Base-by-base conservation (phyloP, 2,329 filamentous ascomycete genomes). In the Phialophora tarda region DNA sequence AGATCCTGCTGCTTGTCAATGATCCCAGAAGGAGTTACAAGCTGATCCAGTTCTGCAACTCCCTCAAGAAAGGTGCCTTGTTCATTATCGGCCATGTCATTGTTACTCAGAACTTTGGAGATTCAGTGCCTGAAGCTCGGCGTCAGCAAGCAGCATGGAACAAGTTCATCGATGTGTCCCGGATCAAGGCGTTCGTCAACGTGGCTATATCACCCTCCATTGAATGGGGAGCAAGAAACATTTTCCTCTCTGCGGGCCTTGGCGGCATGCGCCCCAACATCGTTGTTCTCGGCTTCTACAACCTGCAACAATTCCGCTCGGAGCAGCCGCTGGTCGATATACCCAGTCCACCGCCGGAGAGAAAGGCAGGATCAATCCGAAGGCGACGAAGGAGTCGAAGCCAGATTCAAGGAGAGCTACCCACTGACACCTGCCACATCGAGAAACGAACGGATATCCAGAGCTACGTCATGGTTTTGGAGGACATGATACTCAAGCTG, bases 181-280 rank as follows among this genome's bases (percentile, higher is more conserved):
- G 87, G 72, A 92, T 96, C 75, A 96, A 96, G 77, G 92, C 92
- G 0, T 96, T 96, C 75, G 89, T 96, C 12, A 93, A 96, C 72
- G 86, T 96, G 59, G 88, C 91, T 14, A 91, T 96, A 76, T 92
- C 91, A 0, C 92, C 92, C 0, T 87, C 88, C 2, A 86, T 93
- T 32, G 92, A 91, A 73, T 96, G 92, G 92, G 92, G 92, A 0
- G 86, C 92, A 24, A 85, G 92, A 23, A 96, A 96, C 73, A 82
- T 96, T 54, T 90, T 95, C 8, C 79, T 96, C 10, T 91, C 90
- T 11, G 90, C 92, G 17, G 92, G 92, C 0, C 80, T 96, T 1
- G 92, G 92, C 3, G 92, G 92, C 14, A 96, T 96, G 92, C 82
- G 92, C 50, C 92, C 92, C 0, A 96, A 96, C 70, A 93, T 96